A percentile compares a stretch with the other conserved stretches of the same genome.
Conservation (phyloP, 2,329 filamentous ascomycete genomes). For the Fusarium sp. region DNA sequence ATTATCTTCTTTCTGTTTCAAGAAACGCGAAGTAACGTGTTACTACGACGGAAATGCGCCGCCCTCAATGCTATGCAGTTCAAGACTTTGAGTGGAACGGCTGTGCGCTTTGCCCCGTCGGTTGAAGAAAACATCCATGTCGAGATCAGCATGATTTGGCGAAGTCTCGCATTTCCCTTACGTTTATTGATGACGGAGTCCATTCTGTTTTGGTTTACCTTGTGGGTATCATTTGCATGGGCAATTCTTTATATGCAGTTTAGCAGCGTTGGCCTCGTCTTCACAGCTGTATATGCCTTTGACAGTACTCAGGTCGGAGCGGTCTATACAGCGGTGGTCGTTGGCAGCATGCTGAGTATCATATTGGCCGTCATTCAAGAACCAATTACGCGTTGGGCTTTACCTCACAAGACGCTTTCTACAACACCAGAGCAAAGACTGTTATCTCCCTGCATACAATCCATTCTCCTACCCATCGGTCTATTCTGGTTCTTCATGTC, state of each 20-base stretch:
- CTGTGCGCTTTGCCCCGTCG: conserved; percentile 14
- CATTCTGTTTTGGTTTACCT: conserved; percentile 73
- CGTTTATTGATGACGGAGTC: conserved; percentile 67
- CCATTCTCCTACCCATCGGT: conserved; percentile 70
- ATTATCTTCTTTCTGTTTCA: conserved; percentile 70
- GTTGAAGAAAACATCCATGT: conserved; percentile 33
- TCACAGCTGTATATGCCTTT: conserved; percentile 70
- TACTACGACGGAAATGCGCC: conserved; percentile 70
- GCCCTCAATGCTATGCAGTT: conserved; percentile 63
- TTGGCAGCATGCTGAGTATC: conserved; percentile 59
- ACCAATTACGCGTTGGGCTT: conserved; percentile 65
- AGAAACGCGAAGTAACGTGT: conserved; percentile 75
- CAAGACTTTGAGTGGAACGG: background rate
- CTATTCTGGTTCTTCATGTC: conserved; percentile 80
- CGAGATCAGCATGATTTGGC: conserved; percentile 41
- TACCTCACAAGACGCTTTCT: conserved; percentile 40
- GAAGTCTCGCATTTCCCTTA: conserved; percentile 50
- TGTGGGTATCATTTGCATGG: conserved; percentile 79
- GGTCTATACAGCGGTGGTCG: conserved; percentile 65
- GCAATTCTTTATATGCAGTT: conserved; percentile 74
- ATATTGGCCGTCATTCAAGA: conserved; percentile 67
- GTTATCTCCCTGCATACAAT: conserved; percentile 72
- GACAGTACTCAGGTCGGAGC: conserved; percentile 68
- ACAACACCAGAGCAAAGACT: conserved; percentile 68
- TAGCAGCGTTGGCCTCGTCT: conserved; percentile 71